These are phyloP conservation scores for Aspergillus spinulosporus DNA, from an alignment of 2,329 filamentous ascomycete species.

Conservation along the genomic window DNA sequence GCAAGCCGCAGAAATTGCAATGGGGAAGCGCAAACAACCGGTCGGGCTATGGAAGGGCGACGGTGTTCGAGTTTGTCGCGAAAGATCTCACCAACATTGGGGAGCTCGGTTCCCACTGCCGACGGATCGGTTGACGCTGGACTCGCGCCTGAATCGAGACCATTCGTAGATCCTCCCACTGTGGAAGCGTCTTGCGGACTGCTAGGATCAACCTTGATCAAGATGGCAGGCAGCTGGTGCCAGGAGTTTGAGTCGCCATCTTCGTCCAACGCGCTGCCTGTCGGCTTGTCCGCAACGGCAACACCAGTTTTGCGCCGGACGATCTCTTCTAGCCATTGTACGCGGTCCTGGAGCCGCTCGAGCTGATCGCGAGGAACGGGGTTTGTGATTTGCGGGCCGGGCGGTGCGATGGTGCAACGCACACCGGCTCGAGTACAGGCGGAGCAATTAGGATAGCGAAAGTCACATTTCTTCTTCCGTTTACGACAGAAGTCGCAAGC, in stretches of 20 bases:
- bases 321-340: slow-evolving; percentile 41
- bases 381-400: slow-evolving; percentile 39
- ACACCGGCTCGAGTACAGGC: slow-evolving; percentile 43
- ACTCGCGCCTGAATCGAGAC: slow-evolving; percentile 11
- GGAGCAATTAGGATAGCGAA: slow-evolving; percentile 43
- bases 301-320: slow-evolving; percentile 39
- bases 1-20: slow-evolving; percentile 36
- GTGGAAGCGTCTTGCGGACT: slow-evolving; percentile 24
- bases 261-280: slow-evolving; percentile 35
- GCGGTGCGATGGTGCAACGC: slow-evolving; percentile 42
- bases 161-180: slow-evolving; percentile 15
- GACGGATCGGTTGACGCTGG: slow-evolving; percentile 20
- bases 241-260: slow-evolving; percentile 39
- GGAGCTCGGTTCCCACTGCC: slow-evolving; percentile 33
- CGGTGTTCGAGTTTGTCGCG: slow-evolving; percentile 42
- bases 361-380: slow-evolving; percentile 42
- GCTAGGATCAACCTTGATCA: slow-evolving; percentile 37
- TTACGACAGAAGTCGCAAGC: slow-evolving; percentile 45
- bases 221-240: slow-evolving; percentile 41
- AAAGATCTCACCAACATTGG: slow-evolving; percentile 43
- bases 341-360: slow-evolving; percentile 42
- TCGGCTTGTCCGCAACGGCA: slow-evolving; percentile 33
- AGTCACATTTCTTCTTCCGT: slow-evolving; percentile 45
- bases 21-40: slow-evolving; percentile 29
- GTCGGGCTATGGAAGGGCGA: slow-evolving; percentile 36